A percentile compares a stretch with the other conserved stretches of the same genome.
These are phyloP conservation scores for Aspergillus glaucus DNA, from an alignment of 2,329 filamentous ascomycete genomes.

Conservation along the genomic window DNA sequence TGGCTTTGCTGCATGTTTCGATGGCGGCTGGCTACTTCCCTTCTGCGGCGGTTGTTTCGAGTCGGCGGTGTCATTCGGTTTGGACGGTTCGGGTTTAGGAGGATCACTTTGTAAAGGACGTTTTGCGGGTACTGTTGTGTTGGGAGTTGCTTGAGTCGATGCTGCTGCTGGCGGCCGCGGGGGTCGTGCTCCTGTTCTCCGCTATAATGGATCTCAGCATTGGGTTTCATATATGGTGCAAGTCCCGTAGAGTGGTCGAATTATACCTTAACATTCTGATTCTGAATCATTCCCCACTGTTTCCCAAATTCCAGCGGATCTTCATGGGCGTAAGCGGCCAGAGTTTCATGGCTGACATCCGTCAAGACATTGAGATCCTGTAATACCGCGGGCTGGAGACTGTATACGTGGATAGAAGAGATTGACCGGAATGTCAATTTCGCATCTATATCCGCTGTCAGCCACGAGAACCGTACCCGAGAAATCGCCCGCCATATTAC, in stretches of 20 bases:
- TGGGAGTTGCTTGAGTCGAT: constrained; percentile 24
- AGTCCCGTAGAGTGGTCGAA: not conserved
- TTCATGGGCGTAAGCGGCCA: constrained; percentile 50
- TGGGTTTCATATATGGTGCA: not conserved
- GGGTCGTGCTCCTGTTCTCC: constrained; percentile 41
- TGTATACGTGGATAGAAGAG: constrained; percentile 79
- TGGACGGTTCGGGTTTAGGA: constrained; percentile 16
- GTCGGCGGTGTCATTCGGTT: constrained; percentile 14
- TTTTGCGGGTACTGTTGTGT: constrained; percentile 33
- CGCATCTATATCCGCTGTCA: constrained; percentile 44
- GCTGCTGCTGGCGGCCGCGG: constrained; percentile 22
- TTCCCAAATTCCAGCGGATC: constrained; percentile 55
- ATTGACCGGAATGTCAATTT: constrained; percentile 66
- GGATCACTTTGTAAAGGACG: constrained; percentile 28
- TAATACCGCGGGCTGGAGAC: constrained; percentile 63
- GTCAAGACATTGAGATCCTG: constrained; percentile 67
- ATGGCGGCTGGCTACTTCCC: constrained; percentile 24
- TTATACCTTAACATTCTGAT: constrained; percentile 56
- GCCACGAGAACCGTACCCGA: not conserved
- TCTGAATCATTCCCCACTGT: constrained; percentile 68
- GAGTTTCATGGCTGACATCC: constrained; percentile 60
- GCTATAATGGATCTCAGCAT: constrained; percentile 24
- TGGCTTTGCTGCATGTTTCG: constrained; percentile 32
- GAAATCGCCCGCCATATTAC: constrained; percentile 32
- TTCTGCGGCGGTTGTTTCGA: constrained; percentile 13